Base-by-base conservation (phyloP, 2,329 filamentous ascomycete species). In the Pseudocercospora musae region DNA sequence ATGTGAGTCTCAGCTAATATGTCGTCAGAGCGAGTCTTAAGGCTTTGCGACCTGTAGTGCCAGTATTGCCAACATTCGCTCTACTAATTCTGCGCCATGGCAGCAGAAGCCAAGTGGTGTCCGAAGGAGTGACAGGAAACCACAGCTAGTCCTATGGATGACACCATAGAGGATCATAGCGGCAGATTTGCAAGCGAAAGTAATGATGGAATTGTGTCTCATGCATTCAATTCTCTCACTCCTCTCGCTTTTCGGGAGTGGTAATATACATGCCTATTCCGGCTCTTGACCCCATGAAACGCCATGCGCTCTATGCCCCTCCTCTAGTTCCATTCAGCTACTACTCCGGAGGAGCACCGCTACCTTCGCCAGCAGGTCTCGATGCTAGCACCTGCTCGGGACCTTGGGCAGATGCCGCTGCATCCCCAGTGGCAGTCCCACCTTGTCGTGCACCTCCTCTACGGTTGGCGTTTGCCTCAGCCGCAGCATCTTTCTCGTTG, bases 391-490 rank as follows among this genome's bases (percentile, higher is more conserved):
- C 72, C 57, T 73, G 71, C 67, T 76, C 74, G 11, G 67, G 57
- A n/a, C 72, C 70, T 56, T 69, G 68, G 48, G 71, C 68, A 55
- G 62, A 61, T 25, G 62, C 54, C 11, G 65, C 68, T 11, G 69
- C 68, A 55, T 68, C 68, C 57, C 66, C 62, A 29, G 63, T 64
- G 10, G 65, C 66, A 27, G 65, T 60, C 29, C 64, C 71, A 48
- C 71, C 72, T 71, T 69, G 80, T 72, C 77, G 72, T 40, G 88
- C 84, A 62, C 90, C 89, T 57, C 67, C 67, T 63, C 67, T 62
- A 49, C 96, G 96, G 89, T 96, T 96, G 85, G 92, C 96, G 44
- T 91, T 92, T 23, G 94, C 94, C 82, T 99, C 95, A 27, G 67
- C 67, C 0, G 66, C 70, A 79, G 98, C 95, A 77, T 96, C 93